Evolutionary conservation across 768 basidiomycete genomes (phyloP).

Genomic region (Termitomyces sp.): DNA sequence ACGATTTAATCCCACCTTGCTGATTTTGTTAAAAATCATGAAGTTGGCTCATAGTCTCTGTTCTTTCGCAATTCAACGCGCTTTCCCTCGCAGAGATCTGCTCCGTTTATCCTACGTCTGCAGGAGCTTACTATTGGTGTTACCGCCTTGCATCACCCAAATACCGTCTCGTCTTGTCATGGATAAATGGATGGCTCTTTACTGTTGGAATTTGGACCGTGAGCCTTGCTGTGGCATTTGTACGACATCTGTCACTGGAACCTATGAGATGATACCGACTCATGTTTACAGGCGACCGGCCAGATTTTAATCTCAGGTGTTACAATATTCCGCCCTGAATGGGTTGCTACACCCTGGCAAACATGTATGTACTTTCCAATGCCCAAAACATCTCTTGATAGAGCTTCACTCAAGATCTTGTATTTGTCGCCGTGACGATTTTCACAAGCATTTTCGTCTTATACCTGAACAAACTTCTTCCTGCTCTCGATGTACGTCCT

Average conservation of each 20-base stretch:
- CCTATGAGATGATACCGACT: not conserved
- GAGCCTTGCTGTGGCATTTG: constrained; percentile 59
- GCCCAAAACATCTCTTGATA: not conserved
- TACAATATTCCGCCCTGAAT: constrained; percentile 53
- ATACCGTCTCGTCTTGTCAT: constrained; percentile 47
- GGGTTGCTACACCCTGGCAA: constrained; percentile 55
- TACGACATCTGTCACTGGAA: constrained; percentile 18
- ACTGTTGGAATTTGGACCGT: constrained; percentile 68
- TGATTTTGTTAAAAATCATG: not conserved
- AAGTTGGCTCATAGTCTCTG: constrained; percentile 49
- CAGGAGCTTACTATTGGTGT: constrained; percentile 65
- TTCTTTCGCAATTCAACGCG: constrained; percentile 42
- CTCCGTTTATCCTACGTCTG: constrained; percentile 57
- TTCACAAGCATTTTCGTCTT: constrained; percentile 47
- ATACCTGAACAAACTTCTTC: constrained; percentile 49
- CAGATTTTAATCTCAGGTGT: constrained; percentile 57
- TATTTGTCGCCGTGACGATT: constrained; percentile 49
- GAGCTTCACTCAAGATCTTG: constrained; percentile 32
- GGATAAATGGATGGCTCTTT: constrained; percentile 68
- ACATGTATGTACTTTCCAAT: constrained; percentile 34
- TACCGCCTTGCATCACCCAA: constrained; percentile 53
- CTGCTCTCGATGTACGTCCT: constrained; percentile 38
- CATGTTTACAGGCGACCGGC: constrained; percentile 40
- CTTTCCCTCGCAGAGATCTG: constrained; percentile 55
- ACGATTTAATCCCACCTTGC: constrained; percentile 29